These are phyloP conservation scores for Solanum gandarillasii DNA, from an alignment of 257 asterid genomes.

Conservation along the genomic window DNA sequence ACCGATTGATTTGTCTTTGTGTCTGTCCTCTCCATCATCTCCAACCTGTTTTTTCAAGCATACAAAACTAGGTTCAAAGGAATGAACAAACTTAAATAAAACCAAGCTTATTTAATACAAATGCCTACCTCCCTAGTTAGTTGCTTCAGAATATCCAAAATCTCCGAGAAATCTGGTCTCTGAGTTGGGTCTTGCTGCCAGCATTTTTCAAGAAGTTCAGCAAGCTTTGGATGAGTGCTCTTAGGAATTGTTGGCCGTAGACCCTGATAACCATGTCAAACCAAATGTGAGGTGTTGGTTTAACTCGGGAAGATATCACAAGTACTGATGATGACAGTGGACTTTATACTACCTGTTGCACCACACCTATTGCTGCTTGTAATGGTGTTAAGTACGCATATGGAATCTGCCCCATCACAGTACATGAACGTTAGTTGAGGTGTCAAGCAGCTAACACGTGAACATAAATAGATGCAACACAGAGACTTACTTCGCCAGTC, in stretches of 20 bases:
- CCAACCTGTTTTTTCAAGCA: constrained; percentile 15
- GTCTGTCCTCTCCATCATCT: constrained; percentile 25
- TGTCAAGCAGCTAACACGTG: not conserved
- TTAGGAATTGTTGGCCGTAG: constrained; percentile 42
- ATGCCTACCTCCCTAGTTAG: constrained; percentile 26
- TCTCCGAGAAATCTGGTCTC: constrained; percentile 44
- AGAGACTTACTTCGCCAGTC: constrained; percentile 31
- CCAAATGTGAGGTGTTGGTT: not conserved
- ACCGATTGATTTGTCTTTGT: constrained; percentile 25
- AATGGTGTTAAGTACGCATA: constrained; percentile 36
- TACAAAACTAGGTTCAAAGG: not conserved
- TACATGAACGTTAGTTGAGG: not conserved
- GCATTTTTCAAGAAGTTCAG: constrained; percentile 34
- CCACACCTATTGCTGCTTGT: constrained; percentile 46
- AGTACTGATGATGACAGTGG: not conserved
- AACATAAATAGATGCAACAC: not conserved
- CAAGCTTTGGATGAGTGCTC: constrained; percentile 30
- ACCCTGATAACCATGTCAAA: constrained; percentile 15
- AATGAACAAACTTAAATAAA: not conserved
- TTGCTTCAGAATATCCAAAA: constrained; percentile 22
- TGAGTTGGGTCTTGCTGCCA: constrained; percentile 45
- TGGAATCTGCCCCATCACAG: constrained; percentile 25
- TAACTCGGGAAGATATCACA: not conserved
- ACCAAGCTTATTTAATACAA: not conserved
- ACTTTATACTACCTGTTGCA: constrained; percentile 23